These are phyloP conservation scores for Trichoderma koningii DNA, from an alignment of 2,329 filamentous ascomycete genomes.

Conservation along the genomic window DNA sequence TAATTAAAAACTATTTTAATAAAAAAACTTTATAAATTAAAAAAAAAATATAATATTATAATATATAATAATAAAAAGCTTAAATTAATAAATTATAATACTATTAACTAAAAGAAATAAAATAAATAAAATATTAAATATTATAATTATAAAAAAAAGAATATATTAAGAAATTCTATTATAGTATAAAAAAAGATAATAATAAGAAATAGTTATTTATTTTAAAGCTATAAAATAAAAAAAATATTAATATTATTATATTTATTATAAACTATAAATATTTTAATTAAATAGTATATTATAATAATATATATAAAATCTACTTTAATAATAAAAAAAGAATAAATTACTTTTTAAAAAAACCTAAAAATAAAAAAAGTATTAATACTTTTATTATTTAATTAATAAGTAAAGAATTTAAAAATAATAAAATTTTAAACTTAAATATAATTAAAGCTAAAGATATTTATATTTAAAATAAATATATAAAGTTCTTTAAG, in stretches of 20 bases:
- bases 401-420: too few relatives aligned
- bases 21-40: background rate
- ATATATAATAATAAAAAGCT: background rate
- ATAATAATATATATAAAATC: background rate
- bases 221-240: background rate
- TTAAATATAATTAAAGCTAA: too few relatives aligned
- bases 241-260: background rate
- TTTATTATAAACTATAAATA: background rate
- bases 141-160: background rate
- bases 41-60: background rate
- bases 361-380: too few relatives aligned
- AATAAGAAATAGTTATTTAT: background rate
- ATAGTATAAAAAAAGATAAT: background rate
- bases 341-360: too few relatives aligned
- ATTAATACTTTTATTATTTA: too few relatives aligned
- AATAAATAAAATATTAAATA: background rate
- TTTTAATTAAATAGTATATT: background rate
- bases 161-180: background rate
- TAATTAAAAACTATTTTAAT: too few relatives aligned
- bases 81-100: background rate
- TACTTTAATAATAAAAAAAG: background rate
- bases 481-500: too few relatives aligned
- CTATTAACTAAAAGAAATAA: background rate
- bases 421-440: too few relatives aligned
- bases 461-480: too few relatives aligned